Conservation (phyloP, 2,329 filamentous ascomycete genomes). For the Xylaria digitata region DNA sequence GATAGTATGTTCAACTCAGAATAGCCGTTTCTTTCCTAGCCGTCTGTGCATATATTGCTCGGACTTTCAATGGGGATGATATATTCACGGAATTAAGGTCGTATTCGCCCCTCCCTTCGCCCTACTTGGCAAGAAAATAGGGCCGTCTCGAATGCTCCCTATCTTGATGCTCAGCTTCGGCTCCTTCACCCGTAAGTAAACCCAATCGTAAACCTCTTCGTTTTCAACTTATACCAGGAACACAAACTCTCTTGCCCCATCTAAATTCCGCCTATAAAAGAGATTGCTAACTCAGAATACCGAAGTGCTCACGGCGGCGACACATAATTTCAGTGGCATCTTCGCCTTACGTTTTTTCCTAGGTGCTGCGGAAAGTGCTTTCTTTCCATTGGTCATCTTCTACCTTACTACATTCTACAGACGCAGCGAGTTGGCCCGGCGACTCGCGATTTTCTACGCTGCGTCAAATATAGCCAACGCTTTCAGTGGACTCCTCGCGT, state of each 20-base stretch:
- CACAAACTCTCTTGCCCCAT: neutral
- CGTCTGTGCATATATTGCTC: neutral
- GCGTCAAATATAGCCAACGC: conserved; percentile 77
- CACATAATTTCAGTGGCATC: conserved; percentile 71
- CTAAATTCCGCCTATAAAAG: conserved; percentile 57
- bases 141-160: conserved; percentile 71
- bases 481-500: conserved; percentile 61
- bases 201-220: neutral
- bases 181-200: conserved; percentile 61
- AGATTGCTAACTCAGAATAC: conserved; percentile 65
- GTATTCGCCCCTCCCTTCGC: conserved; percentile 73
- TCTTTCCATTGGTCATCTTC: conserved; percentile 74
- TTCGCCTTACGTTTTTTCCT: conserved; percentile 77
- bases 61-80: neutral
- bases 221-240: neutral
- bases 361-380: conserved; percentile 74
- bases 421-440: conserved; percentile 75
- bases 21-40: neutral
- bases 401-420: conserved; percentile 75
- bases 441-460: conserved; percentile 80
- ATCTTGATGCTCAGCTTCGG: conserved; percentile 75
- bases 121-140: conserved; percentile 76
- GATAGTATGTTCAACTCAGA: conserved; percentile 25
- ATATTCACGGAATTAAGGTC: conserved; percentile 54
- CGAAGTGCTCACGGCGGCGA: conserved; percentile 63